Evolutionary conservation across 2,329 filamentous ascomycete species (phyloP), one percentile per base, ranked within the genome.

Genomic region (Zelopaecilomyces penicillatus): DNA sequence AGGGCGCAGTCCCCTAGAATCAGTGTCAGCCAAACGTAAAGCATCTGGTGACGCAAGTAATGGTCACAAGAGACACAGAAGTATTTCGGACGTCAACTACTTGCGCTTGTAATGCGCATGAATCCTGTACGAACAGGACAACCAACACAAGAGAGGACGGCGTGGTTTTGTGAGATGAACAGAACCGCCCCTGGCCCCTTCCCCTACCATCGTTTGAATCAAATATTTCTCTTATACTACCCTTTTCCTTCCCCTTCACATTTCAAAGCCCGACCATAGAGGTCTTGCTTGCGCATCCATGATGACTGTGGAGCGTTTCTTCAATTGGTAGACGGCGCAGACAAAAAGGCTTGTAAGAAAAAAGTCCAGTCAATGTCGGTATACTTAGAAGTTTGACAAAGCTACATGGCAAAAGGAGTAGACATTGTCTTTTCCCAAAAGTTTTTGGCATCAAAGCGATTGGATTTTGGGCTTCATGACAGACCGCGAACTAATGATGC

Each of bases 1-100:
- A 32, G 57, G 66, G 33, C 70, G 70, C 49, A 78, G 74, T 54
- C 74, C 75, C 19, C 65, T 77, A 7, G 70, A 73, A 29, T 59
- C 63, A 3, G 51, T 66, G 28, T 68, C 71, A 29, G 67, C 73
- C 43, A 80, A 80, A 63, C 71, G 76, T 49, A 80, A 80, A 60
- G 74, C 75, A 29, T 68, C 73, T 3, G 60, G 59, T 12, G 71
- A 74, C 37, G 59, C 60, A 11, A 46, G 55, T 30, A 59, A 61
- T 35, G 53, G 60, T 12, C 76, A 80, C 60, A 80, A 80, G 62
- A 68, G 73, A 40, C 75, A 79, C 51, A 66, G 76, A 57, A 80
- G 76, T 61, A 74, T 80, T 49, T 75, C 76, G 26, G 76, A 80
- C 51, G 70, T 79, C 42, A 70, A 72, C 50, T 56, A 67, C 39